A percentile compares a stretch with the other conserved stretches of the same genome.
Evolutionary conservation across 179 eudicot species (phyloP).

Genomic region (Silene vulgaris): DNA sequence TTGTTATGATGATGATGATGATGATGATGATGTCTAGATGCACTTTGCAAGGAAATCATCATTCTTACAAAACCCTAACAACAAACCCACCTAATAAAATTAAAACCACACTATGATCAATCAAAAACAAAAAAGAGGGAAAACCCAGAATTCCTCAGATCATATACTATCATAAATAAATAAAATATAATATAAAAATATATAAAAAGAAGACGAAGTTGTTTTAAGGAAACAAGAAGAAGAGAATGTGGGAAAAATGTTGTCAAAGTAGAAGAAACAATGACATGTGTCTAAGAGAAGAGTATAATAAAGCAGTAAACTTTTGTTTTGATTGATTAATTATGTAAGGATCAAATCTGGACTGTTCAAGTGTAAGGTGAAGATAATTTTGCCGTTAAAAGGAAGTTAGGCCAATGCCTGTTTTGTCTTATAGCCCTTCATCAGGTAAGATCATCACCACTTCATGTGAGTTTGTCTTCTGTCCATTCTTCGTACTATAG

Average conservation of each 20-base stretch:
- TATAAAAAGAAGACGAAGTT: not conserved
- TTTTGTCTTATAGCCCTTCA: too few species aligned
- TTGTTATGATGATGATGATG: not conserved
- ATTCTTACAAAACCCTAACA: constrained; percentile 18
- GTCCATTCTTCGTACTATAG: too few species aligned
- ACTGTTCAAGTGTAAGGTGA: too few species aligned
- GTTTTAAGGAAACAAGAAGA: constrained; percentile 3
- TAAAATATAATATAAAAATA: too few species aligned
- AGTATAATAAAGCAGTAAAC: not conserved
- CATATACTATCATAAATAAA: not conserved
- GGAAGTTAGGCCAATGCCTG: too few species aligned
- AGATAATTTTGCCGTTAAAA: too few species aligned
- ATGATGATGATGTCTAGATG: constrained; percentile 19
- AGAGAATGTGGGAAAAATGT: not conserved
- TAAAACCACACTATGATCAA: not conserved
- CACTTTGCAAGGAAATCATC: constrained; percentile 34
- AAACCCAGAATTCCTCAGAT: constrained; percentile 4
- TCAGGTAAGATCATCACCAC: too few species aligned
- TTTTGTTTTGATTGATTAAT: too few species aligned
- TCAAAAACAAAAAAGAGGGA: not conserved
- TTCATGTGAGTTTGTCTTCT: too few species aligned
- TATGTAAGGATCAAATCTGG: too few species aligned
- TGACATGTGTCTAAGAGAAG: constrained; percentile 16
- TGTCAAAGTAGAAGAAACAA: not conserved
- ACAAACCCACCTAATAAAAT: not conserved